phyloP scores from a whole-genome alignment of 805 yeast genomes.

The Tetrapisispora fleetii region DNA sequence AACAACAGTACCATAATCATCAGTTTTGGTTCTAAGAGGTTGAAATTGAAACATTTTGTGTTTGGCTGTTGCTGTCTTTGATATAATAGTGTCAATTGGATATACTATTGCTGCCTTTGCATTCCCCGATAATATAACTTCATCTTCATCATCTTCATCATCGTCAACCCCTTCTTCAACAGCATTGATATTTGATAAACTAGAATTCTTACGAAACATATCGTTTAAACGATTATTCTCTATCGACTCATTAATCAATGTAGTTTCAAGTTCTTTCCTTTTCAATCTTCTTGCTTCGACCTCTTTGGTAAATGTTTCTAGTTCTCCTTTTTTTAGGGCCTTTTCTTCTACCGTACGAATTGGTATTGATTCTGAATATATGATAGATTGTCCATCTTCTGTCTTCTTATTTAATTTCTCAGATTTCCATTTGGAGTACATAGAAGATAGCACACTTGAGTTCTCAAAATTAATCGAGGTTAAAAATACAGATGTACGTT shows the following conservation, averaged over 20 bases:
- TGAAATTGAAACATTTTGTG: slow-evolving; percentile 70
- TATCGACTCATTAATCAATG: slow-evolving; percentile 26
- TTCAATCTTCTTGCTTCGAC: slow-evolving; percentile 38
- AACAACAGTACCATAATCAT: slow-evolving; percentile 81
- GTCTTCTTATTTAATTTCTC: slow-evolving; percentile 32
- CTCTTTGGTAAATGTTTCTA: slow-evolving; percentile 37
- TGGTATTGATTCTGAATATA: slow-evolving; percentile 33
- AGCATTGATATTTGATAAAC: not conserved
- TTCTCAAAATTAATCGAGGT: slow-evolving; percentile 37
- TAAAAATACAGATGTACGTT: slow-evolving; percentile 58
- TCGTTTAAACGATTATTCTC: slow-evolving; percentile 15
- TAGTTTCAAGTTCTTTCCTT: slow-evolving; percentile 28
- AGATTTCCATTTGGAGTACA: slow-evolving; percentile 39
- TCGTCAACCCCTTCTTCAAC: slow-evolving; percentile 12
- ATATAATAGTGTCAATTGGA: slow-evolving; percentile 23
- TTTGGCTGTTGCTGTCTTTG: slow-evolving; percentile 22
- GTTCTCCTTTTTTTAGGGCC: slow-evolving; percentile 40
- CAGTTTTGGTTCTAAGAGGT: slow-evolving; percentile 49
- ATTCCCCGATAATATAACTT: slow-evolving; percentile 15
- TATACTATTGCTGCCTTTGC: slow-evolving; percentile 10
- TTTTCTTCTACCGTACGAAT: slow-evolving; percentile 39
- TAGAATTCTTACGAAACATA: not conserved
- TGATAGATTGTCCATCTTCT: slow-evolving; percentile 56
- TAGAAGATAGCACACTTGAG: slow-evolving; percentile 6
- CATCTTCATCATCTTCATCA: slow-evolving; percentile 27